phyloP scores from a whole-genome alignment of 768 basidiomycete genomes.

The Psilocybe azurescens region DNA sequence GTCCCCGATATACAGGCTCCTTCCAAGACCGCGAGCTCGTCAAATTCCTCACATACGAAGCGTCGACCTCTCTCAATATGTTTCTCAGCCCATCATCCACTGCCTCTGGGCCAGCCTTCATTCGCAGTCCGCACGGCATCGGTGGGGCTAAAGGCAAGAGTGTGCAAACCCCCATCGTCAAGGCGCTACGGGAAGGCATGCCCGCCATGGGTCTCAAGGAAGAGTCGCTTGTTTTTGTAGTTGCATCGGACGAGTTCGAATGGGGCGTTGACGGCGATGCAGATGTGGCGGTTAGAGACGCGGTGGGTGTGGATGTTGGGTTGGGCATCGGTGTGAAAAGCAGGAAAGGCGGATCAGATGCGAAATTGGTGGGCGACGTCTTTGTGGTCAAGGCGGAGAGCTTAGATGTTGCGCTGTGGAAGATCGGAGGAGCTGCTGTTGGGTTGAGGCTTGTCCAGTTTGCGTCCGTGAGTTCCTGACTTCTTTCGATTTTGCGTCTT shows the following conservation, averaged over 20 bases:
- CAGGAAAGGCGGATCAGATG: background rate
- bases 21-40: slow-evolving; percentile 76
- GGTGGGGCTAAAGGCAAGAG: background rate
- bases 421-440: slow-evolving; percentile 82
- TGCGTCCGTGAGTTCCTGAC: slow-evolving; percentile 57
- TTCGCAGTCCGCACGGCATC: background rate
- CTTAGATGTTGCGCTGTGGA: slow-evolving; percentile 80
- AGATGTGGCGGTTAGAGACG: background rate
- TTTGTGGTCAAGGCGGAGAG: slow-evolving; percentile 63
- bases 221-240: slow-evolving; percentile 26
- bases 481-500: background rate
- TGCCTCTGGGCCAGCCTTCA: slow-evolving; percentile 10
- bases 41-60: slow-evolving; percentile 85
- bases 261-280: slow-evolving; percentile 25
- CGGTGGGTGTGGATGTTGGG: background rate
- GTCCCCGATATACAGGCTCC: slow-evolving; percentile 76
- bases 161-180: slow-evolving; percentile 38
- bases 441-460: slow-evolving; percentile 76
- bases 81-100: slow-evolving; percentile 55
- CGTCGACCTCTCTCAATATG: slow-evolving; percentile 84
- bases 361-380: slow-evolving; percentile 52
- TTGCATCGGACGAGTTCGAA: slow-evolving; percentile 25
- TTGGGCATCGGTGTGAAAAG: background rate
- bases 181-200: slow-evolving; percentile 55
- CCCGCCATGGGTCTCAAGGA: slow-evolving; percentile 33